phyloP scores from a whole-genome alignment of 768 basidiomycete species.

The Xerocomus brunneocitrinus region DNA sequence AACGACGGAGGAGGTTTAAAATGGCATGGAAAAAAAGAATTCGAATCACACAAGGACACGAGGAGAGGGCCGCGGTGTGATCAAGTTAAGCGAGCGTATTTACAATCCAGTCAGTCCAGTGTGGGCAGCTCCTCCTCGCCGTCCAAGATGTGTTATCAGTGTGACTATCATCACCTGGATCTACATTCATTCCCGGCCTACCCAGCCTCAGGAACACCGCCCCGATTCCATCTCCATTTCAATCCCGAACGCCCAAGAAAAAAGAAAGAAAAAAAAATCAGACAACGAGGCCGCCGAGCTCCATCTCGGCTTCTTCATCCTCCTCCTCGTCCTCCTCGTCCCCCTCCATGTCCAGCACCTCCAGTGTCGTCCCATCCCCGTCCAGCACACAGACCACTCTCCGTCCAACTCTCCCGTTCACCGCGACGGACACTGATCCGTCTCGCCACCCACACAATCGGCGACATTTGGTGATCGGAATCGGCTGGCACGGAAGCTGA shows the following conservation, averaged over 20 bases:
- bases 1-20: conserved; percentile 42
- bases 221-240: conserved; percentile 18
- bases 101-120: conserved; percentile 32
- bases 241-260: neutral
- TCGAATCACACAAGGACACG: conserved; percentile 57
- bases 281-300: neutral
- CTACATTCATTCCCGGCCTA: conserved; percentile 31
- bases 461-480: conserved; percentile 55
- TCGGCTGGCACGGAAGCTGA: conserved; percentile 47
- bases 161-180: conserved; percentile 16
- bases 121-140: conserved; percentile 8
- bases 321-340: conserved; percentile 41
- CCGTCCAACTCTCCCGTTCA: conserved; percentile 73
- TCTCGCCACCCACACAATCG: conserved; percentile 47
- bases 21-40: conserved; percentile 62
- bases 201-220: conserved; percentile 21
- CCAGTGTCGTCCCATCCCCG: conserved; percentile 54
- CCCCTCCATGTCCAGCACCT: conserved; percentile 75
- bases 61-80: conserved; percentile 51
- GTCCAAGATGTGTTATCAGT: neutral
- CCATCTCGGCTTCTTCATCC: neutral
- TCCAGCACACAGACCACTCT: conserved; percentile 75
- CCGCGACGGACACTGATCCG: conserved; percentile 55
- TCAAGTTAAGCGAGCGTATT: conserved; percentile 37
- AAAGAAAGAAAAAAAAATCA: neutral